A percentile compares a stretch with the other conserved stretches of the same genome.
These are phyloP conservation scores for Phialocephala subalpina DNA, from an alignment of 2,329 filamentous ascomycete genomes.

Conservation along the genomic window DNA sequence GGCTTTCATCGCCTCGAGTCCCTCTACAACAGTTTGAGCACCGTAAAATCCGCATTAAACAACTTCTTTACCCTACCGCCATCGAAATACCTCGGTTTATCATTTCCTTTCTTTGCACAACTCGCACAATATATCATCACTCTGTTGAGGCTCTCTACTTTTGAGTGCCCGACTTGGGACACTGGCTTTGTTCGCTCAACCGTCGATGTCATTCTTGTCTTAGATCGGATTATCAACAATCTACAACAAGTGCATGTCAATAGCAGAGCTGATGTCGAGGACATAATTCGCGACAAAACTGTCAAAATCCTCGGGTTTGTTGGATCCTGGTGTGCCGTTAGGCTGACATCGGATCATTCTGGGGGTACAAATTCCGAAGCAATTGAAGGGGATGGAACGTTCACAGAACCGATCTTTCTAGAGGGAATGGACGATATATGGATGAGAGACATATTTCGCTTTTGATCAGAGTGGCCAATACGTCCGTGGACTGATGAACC, in stretches of 20 bases:
- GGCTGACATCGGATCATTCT: neutral
- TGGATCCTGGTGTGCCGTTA: neutral
- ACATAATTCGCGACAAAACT: neutral
- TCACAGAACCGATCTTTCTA: too few species aligned
- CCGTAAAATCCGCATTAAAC: neutral
- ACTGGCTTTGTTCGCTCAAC: neutral
- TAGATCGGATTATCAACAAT: neutral
- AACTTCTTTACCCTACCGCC: neutral
- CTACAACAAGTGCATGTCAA: neutral
- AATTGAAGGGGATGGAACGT: too few species aligned
- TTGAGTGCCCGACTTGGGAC: neutral
- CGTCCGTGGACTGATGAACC: too few species aligned
- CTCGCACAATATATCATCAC: neutral
- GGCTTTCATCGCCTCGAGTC: neutral
- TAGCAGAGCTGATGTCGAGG: neutral
- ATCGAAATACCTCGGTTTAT: neutral
- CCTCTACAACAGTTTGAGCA: neutral
- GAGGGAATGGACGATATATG: too few species aligned
- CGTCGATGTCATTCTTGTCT: neutral
- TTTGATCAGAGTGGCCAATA: too few species aligned
- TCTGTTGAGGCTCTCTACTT: neutral
- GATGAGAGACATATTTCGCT: too few species aligned
- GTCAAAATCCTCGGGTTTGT: neutral
- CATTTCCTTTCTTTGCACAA: conserved; percentile 4
- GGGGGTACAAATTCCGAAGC: too few species aligned